Percentiles rank a stretch among this genome's conserved stretches.
These are phyloP conservation scores for Xylariales sp. DNA, from an alignment of 2,329 filamentous ascomycete genomes.

Conservation along the genomic window DNA sequence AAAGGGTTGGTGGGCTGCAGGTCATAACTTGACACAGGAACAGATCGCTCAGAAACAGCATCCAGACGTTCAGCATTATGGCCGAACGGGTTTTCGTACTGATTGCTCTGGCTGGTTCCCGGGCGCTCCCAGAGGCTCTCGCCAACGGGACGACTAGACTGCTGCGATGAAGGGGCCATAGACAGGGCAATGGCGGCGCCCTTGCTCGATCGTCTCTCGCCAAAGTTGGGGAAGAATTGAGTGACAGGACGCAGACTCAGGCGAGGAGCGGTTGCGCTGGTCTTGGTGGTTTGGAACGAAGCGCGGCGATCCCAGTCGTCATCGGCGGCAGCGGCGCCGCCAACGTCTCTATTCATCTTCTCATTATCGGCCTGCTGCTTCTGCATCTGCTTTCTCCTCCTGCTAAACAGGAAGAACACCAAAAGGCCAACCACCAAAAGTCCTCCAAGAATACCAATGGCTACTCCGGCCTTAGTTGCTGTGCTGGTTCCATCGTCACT, in stretches of 20 bases:
- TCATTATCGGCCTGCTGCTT: slow-evolving; percentile 57
- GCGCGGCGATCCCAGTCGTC: slow-evolving; percentile 14
- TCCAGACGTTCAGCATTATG: slow-evolving; percentile 46
- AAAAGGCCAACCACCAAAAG: slow-evolving; percentile 63
- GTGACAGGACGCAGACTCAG: slow-evolving; percentile 82
- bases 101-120: slow-evolving; percentile 36
- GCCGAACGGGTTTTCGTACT: slow-evolving; percentile 68
- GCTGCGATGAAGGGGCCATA: slow-evolving; percentile 19
- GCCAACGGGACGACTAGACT: slow-evolving; percentile 24
- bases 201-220: slow-evolving; percentile 47
- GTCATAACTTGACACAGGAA: slow-evolving; percentile 16
- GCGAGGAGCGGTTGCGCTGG: slow-evolving; percentile 61
- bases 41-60: slow-evolving; percentile 21
- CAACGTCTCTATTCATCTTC: slow-evolving; percentile 47
- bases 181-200: slow-evolving; percentile 35
- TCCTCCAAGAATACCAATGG: slow-evolving; percentile 72
- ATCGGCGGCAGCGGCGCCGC: slow-evolving; percentile 18
- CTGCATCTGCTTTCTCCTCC: slow-evolving; percentile 62
- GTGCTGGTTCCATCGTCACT: slow-evolving; percentile 26
- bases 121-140: slow-evolving; percentile 45
- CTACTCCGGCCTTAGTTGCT: slow-evolving; percentile 72
- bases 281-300: slow-evolving; percentile 33
- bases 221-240: slow-evolving; percentile 71
- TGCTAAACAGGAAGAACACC: slow-evolving; percentile 67
- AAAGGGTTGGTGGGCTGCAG: slow-evolving; percentile 30